Conservation (phyloP, 2,329 filamentous ascomycete genomes). For the Chaetothyriales sp. region DNA sequence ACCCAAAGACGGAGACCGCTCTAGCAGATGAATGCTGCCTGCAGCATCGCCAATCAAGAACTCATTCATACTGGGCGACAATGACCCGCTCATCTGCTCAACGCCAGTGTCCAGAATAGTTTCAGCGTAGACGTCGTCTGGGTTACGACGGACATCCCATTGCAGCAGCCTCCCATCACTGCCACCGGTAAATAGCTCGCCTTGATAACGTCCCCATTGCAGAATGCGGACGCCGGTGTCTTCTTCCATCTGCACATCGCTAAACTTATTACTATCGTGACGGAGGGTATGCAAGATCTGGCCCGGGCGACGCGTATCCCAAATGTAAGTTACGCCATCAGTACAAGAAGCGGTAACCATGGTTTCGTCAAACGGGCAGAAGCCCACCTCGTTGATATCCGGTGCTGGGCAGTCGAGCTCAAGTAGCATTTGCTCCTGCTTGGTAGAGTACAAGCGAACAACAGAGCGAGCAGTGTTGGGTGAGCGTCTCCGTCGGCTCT, state of each 20-base stretch:
- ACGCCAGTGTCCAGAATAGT: slow-evolving; percentile 37
- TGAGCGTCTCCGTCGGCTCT: slow-evolving; percentile 5
- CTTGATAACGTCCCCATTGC: slow-evolving; percentile 41
- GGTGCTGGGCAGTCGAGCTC: slow-evolving; percentile 44
- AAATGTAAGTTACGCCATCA: slow-evolving; percentile 46
- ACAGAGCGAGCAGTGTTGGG: slow-evolving; percentile 30
- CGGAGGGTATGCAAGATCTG: slow-evolving; percentile 35
- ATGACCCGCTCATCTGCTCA: slow-evolving; percentile 45
- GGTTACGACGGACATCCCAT: slow-evolving; percentile 44
- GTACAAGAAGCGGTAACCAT: slow-evolving; percentile 48
- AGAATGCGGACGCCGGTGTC: slow-evolving; percentile 47
- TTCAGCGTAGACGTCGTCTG: slow-evolving; percentile 38
- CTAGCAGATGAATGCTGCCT: slow-evolving; percentile 40
- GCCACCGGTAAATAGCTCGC: slow-evolving; percentile 44
- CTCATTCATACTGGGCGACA: slow-evolving; percentile 41
- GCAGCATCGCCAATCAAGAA: slow-evolving; percentile 45
- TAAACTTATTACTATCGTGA: slow-evolving; percentile 35
- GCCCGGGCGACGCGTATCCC: slow-evolving; percentile 40
- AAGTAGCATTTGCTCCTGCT: slow-evolving; percentile 24
- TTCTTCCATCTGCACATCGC: slow-evolving; percentile 31
- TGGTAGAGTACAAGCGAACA: slow-evolving; percentile 40
- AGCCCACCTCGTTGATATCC: slow-evolving; percentile 49
- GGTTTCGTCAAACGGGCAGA: slow-evolving; percentile 32
- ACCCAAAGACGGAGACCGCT: background rate
- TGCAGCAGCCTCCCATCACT: slow-evolving; percentile 48